These are phyloP conservation scores for Saturnispora besseyi DNA, from an alignment of 805 yeast species.

Conservation along the genomic window DNA sequence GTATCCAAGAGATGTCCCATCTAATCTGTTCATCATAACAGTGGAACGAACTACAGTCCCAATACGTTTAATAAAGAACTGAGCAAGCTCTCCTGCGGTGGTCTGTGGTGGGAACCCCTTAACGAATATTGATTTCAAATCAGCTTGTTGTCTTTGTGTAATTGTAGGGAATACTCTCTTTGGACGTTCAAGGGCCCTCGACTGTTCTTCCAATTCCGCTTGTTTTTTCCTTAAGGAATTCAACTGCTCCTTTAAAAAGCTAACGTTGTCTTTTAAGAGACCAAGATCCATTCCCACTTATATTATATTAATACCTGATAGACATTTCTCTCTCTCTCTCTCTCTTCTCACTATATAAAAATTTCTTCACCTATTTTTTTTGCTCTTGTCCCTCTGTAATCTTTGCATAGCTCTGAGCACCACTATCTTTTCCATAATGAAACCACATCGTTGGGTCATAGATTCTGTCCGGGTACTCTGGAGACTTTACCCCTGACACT, in stretches of 20 bases:
- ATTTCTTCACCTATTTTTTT: no score
- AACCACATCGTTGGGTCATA: no score
- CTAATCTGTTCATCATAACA: slow-evolving; percentile 57
- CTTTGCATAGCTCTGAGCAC: no score
- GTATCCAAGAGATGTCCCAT: slow-evolving; percentile 81
- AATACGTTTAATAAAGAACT: slow-evolving; percentile 50
- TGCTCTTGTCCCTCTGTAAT: no score
- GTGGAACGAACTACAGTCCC: slow-evolving; percentile 78
- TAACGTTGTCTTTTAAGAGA: neutral
- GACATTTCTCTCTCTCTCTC: no score
- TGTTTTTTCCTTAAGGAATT: slow-evolving; percentile 57
- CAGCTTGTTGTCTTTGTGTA: slow-evolving; percentile 50
- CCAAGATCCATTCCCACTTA: neutral
- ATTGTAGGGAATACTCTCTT: slow-evolving; percentile 11
- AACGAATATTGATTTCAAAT: slow-evolving; percentile 67
- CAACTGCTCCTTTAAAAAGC: slow-evolving; percentile 27
- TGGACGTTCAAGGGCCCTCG: neutral
- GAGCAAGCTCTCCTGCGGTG: slow-evolving; percentile 71
- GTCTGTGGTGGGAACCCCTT: slow-evolving; percentile 79
- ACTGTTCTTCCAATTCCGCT: slow-evolving; percentile 36
- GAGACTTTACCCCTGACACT: no score
- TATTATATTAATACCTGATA: neutral
- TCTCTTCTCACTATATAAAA: no score
- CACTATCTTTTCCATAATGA: no score
- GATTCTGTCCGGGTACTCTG: no score